Base-by-base conservation (phyloP, 352 stramenopile species). In the Pythium rishiriense region DNA sequence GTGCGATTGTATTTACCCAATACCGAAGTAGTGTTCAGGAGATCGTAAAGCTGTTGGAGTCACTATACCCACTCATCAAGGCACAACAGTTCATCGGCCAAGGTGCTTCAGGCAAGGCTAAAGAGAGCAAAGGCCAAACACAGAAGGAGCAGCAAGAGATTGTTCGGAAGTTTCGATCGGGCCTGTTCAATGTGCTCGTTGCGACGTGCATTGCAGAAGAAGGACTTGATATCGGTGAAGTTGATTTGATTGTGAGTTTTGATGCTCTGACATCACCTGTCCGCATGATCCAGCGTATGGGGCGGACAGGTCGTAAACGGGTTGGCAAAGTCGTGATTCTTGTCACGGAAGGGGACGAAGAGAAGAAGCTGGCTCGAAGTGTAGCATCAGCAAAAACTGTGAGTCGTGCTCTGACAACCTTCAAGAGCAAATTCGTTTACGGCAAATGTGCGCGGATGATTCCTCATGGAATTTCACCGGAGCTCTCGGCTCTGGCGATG, bases 1-100 rank as follows among this genome's bases (percentile, higher is more conserved):
- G 96, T 12, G 97, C 90, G 5, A 99, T 99, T 60, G 95, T 99
- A 4, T 99, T 99, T 72, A 98, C 96, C 8, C 93, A 99, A 64
- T 98, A 95, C 69, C 86, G 98, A 62, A 88, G 91, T 42, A 98
- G 88, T 58, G 97, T 99, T 1, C 77, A 72, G 6, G 96, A 98
- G 66, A 98, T 99, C 61, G 88, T 98, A 2, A 69, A 67, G 6
- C 67, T 97, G 22, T 63, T 98, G 15, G 66, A 71, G 2, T 72
- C 78, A 15, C 70, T 93, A 19, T 64, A 81, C 21, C 85, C 79
- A 29, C 69, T 97, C n/a, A 60, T 99, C 24, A 93, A 94, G 69
- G 86, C 91, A 0, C 82, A 97, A 52, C 82, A 89, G 41, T 99
- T 99, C 70, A 89, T 99, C 47, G 97, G 97, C 1, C 90, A 99